These are phyloP conservation scores for Saccharomyces uvarum DNA, from an alignment of 1,139 yeast genomes.

Conservation along the genomic window DNA sequence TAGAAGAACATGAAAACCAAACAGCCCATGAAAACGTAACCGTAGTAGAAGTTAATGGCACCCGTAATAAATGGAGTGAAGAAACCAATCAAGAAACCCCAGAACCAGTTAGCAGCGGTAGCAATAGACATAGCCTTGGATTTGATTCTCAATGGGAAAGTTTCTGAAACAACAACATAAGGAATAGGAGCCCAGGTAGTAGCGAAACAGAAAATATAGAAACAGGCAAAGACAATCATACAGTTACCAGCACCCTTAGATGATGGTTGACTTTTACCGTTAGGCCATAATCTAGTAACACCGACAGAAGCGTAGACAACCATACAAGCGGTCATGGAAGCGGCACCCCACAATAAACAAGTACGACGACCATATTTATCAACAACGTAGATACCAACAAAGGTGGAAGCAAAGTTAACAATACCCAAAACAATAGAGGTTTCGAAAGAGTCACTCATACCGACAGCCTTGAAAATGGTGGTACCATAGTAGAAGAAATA, in stretches of 20 bases:
- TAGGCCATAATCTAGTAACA: slow-evolving; percentile 39
- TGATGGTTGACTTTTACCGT: slow-evolving; percentile 43
- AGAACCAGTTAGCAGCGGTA: slow-evolving; percentile 63
- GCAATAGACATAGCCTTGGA: slow-evolving; percentile 71
- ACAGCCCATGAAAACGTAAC: slow-evolving; percentile 68
- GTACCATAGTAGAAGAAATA: too few species aligned
- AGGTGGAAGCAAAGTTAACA: slow-evolving; percentile 58
- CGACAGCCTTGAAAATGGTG: too few species aligned
- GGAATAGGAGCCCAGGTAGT: slow-evolving; percentile 80
- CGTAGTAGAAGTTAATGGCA: slow-evolving; percentile 39
- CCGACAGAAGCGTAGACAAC: too few species aligned
- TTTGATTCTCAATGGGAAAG: slow-evolving; percentile 69
- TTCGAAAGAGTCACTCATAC: too few species aligned
- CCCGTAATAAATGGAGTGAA: slow-evolving; percentile 61
- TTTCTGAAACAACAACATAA: slow-evolving; percentile 62
- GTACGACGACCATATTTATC: slow-evolving; percentile 53
- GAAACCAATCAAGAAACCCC: slow-evolving; percentile 69
- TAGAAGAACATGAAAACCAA: slow-evolving; percentile 49
- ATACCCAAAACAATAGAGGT: slow-evolving; percentile 36
- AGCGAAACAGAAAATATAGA: slow-evolving; percentile 73
- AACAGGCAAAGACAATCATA: slow-evolving; percentile 68
- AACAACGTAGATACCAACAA: slow-evolving; percentile 58
- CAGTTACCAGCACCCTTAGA: slow-evolving; percentile 56
- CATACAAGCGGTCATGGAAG: too few species aligned
- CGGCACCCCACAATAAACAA: too few species aligned